Evolutionary conservation across 192 early-diverging fungal species (phyloP), one percentile per base, ranked within the genome.

Genomic region (Podila epicladia): DNA sequence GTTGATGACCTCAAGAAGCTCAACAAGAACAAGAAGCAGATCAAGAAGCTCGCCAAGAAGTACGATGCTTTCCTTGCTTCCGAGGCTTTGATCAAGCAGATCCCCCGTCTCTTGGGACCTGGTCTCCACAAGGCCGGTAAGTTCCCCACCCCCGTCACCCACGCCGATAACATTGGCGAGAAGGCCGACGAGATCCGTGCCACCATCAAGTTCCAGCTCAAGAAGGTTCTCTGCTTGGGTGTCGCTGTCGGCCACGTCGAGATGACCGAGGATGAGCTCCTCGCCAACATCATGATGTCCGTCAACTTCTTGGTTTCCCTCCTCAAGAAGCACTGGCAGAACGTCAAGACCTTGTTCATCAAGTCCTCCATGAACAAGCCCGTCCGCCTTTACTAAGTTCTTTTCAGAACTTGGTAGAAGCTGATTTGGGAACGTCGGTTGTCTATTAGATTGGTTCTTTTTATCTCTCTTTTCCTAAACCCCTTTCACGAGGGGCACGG

Each of bases 1-100:
- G 97, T 97, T 77, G 97, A 98, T 51, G 97, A 98, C 92, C 88
- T 98, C 82, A 98, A 98, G 95, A 98, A 98, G 91, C 90, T 97
- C 75, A 97, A 98, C 93, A 98, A 98, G 94, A 98, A 98, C 94
- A 98, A 98, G 93, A 97, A 98, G 95, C 89, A 94, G 66, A 96
- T 98, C 89, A 98, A 98, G 94, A 98, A 97, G 92, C 92, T 98
- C 71, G 97, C 97, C 85, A 96, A 95, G 92, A 97, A 96, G 87
- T 96, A 96, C 87, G 96, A 98, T 89, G 96, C 96, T 71, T 98
- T 98, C 93, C 85, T 98, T 37, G 97, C 97, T 33, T 97, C 96
- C 65, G 97, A 98, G 84, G 93, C 94, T 64, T 88, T 98, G 71
- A 98, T 98, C 90, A 98, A 98, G 93, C 97, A 98, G 89, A 98